Percentiles rank a stretch among this genome's conserved stretches.
phyloP scores from a whole-genome alignment of 192 early-diverging fungal species.

The Coemansia sp. region DNA sequence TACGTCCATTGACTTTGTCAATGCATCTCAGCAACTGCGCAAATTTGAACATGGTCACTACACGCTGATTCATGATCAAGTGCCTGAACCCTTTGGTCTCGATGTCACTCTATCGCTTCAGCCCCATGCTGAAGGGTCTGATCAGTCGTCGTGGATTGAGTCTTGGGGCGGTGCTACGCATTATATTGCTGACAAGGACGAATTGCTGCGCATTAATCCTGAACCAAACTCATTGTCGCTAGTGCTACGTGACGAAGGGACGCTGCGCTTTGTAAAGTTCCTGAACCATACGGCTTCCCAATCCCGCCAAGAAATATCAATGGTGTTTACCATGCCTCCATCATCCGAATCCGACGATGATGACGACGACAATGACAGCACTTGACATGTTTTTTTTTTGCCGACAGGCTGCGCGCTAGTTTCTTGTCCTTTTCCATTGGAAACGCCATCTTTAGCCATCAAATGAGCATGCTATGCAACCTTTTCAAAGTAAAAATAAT shows the following conservation, averaged over 20 bases:
- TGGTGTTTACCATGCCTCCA: slow-evolving; percentile 31
- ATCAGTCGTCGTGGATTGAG: slow-evolving; percentile 43
- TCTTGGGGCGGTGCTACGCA: slow-evolving; percentile 56
- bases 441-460: too few species aligned
- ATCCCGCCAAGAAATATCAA: slow-evolving; percentile 39
- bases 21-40: slow-evolving; percentile 30
- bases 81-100: slow-evolving; percentile 50
- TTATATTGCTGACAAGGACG: slow-evolving; percentile 57
- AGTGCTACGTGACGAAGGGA: slow-evolving; percentile 54
- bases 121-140: slow-evolving; percentile 7
- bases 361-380: slow-evolving; percentile 1
- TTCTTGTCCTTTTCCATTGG: too few species aligned
- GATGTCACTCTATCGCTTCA: slow-evolving; percentile 47
- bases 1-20: slow-evolving; percentile 17
- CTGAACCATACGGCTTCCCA: slow-evolving; percentile 45
- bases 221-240: slow-evolving; percentile 54
- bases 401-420: background rate
- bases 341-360: slow-evolving; percentile 1
- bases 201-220: slow-evolving; percentile 50
- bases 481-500: too few species aligned
- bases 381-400: slow-evolving; percentile 1
- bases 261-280: slow-evolving; percentile 57
- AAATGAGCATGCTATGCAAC: too few species aligned
- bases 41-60: slow-evolving; percentile 57
- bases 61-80: slow-evolving; percentile 60